A percentile compares a stretch with the other conserved stretches of the same genome.
These are phyloP conservation scores for Heritiera fomes DNA, from an alignment of 345 rosid species.

Conservation along the genomic window DNA sequence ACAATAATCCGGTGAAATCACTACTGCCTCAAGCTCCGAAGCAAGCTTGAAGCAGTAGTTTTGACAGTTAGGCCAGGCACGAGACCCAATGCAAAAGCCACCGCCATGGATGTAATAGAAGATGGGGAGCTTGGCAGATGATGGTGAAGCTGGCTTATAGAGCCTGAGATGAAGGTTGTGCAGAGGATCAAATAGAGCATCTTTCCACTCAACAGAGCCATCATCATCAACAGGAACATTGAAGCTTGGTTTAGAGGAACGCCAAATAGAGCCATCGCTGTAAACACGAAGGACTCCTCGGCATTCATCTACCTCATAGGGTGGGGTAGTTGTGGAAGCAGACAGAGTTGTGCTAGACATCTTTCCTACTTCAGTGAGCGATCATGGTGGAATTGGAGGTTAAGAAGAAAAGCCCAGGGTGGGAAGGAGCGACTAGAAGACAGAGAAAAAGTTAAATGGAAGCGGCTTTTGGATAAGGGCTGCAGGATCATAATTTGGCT, in stretches of 20 bases:
- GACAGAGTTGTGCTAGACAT: constrained; percentile 1
- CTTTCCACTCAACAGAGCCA: constrained; percentile 65
- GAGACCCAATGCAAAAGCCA: constrained; percentile 65
- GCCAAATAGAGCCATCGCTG: constrained; percentile 61
- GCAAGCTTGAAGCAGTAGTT: constrained; percentile 49
- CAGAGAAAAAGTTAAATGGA: constrained; percentile 8
- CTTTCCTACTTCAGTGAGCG: not conserved
- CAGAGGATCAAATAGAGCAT: constrained; percentile 39
- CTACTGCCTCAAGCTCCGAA: constrained; percentile 44
- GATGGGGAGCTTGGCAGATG: constrained; percentile 38
- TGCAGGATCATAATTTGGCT: not conserved
- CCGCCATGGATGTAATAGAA: constrained; percentile 65
- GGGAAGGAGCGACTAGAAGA: not conserved
- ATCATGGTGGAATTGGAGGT: not conserved
- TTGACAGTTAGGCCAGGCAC: constrained; percentile 59
- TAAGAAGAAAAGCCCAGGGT: not conserved
- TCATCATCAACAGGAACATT: constrained; percentile 46
- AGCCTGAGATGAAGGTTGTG: constrained; percentile 49
- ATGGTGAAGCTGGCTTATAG: constrained; percentile 42
- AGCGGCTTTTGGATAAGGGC: constrained; percentile 7
- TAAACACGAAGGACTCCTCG: constrained; percentile 60
- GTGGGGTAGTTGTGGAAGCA: not conserved
- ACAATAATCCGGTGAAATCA: constrained; percentile 54
- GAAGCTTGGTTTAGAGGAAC: constrained; percentile 55
- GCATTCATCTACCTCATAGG: constrained; percentile 56